Conservation (phyloP, 2,329 filamentous ascomycete species). For the Colletotrichum karsti region DNA sequence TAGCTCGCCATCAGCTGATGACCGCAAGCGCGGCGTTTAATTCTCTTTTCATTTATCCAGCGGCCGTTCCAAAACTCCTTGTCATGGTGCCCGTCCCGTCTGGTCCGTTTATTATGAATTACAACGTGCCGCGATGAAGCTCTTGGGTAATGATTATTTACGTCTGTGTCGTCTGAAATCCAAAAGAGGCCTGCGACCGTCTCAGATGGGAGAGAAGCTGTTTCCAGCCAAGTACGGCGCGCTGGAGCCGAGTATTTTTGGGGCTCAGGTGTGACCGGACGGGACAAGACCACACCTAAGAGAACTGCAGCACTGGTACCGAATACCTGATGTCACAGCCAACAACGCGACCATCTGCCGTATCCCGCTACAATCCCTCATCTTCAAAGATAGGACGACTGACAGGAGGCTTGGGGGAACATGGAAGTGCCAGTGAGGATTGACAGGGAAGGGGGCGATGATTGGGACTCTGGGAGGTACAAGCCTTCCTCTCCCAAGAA, state of each 20-base stretch:
- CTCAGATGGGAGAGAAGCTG: constrained; percentile 19
- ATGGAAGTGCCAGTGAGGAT: constrained; percentile 14
- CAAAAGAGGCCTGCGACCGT: constrained; percentile 20
- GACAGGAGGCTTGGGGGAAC: constrained; percentile 11
- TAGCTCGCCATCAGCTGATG: constrained; percentile 25
- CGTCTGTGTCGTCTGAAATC: constrained; percentile 19
- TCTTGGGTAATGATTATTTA: neutral
- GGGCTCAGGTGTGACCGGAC: constrained; percentile 11
- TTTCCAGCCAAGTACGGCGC: constrained; percentile 20
- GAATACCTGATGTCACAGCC: constrained; percentile 16
- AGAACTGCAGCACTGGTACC: neutral
- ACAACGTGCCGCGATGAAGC: neutral
- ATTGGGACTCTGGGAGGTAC: neutral
- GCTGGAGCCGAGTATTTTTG: constrained; percentile 18
- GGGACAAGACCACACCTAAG: constrained; percentile 1
- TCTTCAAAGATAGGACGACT: constrained; percentile 12
- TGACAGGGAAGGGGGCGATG: constrained; percentile 4
- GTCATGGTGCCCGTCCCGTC: neutral
- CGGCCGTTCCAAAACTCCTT: neutral
- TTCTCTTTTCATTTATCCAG: neutral
- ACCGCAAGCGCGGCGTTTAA: constrained; percentile 8
- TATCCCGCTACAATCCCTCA: neutral
- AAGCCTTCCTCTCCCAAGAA: constrained; percentile 18
- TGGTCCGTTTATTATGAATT: neutral
- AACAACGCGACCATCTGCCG: neutral